Conservation (phyloP, 768 basidiomycete genomes). For the Trametes cinnabarina region DNA sequence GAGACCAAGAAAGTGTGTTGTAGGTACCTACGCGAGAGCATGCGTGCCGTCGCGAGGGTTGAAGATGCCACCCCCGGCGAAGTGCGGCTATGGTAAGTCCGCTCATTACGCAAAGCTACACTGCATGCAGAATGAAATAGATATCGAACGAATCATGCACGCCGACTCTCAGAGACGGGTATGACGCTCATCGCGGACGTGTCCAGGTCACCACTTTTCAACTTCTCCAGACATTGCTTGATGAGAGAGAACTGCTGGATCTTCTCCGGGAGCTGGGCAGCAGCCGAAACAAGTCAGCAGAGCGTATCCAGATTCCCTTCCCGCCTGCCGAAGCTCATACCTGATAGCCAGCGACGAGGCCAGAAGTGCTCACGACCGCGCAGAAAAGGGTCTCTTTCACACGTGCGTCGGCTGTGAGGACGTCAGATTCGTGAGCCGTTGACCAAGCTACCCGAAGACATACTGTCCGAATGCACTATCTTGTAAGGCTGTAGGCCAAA, state of each 20-base stretch:
- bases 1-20: no score
- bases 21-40: no score
- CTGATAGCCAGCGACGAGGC: constrained; percentile 68
- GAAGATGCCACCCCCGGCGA: no score
- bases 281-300: neutral
- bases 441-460: neutral
- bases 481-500: constrained; percentile 53
- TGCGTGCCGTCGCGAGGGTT: no score
- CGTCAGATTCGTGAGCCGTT: neutral
- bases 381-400: constrained; percentile 65
- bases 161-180: neutral
- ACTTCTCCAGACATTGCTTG: constrained; percentile 27
- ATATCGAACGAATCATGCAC: no score
- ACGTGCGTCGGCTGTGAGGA: neutral
- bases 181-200: constrained; percentile 18
- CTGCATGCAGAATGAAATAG: no score
- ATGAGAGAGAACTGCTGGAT: constrained; percentile 40
- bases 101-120: no score
- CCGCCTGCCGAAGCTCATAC: constrained; percentile 35
- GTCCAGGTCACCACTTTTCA: constrained; percentile 25
- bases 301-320: neutral
- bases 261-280: constrained; percentile 44
- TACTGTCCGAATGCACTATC: constrained; percentile 35
- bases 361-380: constrained; percentile 76
- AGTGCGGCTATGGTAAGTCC: no score